A percentile compares a stretch with the other conserved stretches of the same genome.
Evolutionary conservation across 805 yeast species (phyloP).

Genomic region (Monosporozyma solicola): DNA sequence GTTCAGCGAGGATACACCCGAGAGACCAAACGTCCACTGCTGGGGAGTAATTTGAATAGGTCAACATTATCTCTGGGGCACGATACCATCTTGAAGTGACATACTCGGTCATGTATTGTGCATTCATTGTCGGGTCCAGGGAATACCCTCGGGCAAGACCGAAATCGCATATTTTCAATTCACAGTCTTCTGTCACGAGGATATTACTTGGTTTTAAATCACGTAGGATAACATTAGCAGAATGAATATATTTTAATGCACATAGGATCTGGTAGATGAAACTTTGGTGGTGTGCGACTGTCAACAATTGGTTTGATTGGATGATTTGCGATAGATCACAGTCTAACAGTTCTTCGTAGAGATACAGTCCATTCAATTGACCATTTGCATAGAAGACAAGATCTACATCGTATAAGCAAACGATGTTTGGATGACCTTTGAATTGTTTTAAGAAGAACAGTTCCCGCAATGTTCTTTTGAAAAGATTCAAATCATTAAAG

Average conservation of each 20-base stretch:
- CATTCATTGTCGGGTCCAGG: constrained; percentile 68
- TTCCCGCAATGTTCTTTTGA: constrained; percentile 80
- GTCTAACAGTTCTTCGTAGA: constrained; percentile 95
- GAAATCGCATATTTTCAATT: constrained; percentile 89
- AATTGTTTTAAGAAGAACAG: constrained; percentile 82
- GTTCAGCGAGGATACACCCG: constrained; percentile 92
- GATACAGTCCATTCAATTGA: constrained; percentile 79
- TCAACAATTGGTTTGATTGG: constrained; percentile 81
- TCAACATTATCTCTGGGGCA: constrained; percentile 94
- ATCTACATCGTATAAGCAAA: constrained; percentile 89
- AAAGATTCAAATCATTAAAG: constrained; percentile 78
- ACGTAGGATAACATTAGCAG: constrained; percentile 85
- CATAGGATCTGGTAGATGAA: constrained; percentile 87
- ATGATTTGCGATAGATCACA: constrained; percentile 97
- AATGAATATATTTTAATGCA: constrained; percentile 82
- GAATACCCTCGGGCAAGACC: constrained; percentile 93
- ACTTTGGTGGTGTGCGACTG: constrained; percentile 90
- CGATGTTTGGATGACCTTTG: constrained; percentile 91
- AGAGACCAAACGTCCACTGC: constrained; percentile 97
- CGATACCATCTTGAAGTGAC: constrained; percentile 98
- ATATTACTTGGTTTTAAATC: constrained; percentile 92
- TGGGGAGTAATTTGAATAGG: constrained; percentile 87
- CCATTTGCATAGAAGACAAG: constrained; percentile 56
- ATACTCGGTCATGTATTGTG: constrained; percentile 89
- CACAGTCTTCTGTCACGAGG: constrained; percentile 92